Evolutionary conservation across 441 rosid genomes (phyloP).

Genomic region (Aleurites moluccanus): DNA sequence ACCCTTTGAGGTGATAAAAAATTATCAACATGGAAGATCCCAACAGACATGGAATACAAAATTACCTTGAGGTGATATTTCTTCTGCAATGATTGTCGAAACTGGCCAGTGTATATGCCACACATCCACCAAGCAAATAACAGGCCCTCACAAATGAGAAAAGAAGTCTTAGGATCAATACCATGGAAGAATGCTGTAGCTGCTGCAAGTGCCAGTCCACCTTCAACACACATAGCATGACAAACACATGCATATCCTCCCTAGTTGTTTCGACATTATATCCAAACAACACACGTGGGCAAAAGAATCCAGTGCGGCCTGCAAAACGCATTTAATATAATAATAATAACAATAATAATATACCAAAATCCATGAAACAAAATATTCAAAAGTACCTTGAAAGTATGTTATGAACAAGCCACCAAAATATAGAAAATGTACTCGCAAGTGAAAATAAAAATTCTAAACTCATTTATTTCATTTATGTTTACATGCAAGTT

Average conservation of each 20-base stretch:
- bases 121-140: conserved; percentile 91
- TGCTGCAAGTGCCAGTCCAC: conserved; percentile 73
- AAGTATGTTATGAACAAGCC: neutral
- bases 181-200: conserved; percentile 66
- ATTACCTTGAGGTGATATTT: conserved; percentile 86
- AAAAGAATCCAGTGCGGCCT: conserved; percentile 78
- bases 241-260: conserved; percentile 74
- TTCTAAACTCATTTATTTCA: no score
- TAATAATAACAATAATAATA: neutral
- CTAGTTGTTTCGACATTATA: conserved; percentile 66
- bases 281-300: conserved; percentile 86
- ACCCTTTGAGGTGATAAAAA: no score
- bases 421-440: neutral
- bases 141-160: conserved; percentile 70
- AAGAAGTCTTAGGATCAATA: conserved; percentile 70
- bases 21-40: no score
- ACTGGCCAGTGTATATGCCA: conserved; percentile 74
- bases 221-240: conserved; percentile 85
- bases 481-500: no score
- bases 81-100: conserved; percentile 78
- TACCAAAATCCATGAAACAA: neutral
- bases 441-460: neutral
- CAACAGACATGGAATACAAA: neutral
- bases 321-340: conserved; percentile 7
- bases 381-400: neutral